A percentile compares a stretch with the other conserved stretches of the same genome.
Evolutionary conservation across 2,329 filamentous ascomycete species (phyloP).

Genomic region (Fusarium sp.): DNA sequence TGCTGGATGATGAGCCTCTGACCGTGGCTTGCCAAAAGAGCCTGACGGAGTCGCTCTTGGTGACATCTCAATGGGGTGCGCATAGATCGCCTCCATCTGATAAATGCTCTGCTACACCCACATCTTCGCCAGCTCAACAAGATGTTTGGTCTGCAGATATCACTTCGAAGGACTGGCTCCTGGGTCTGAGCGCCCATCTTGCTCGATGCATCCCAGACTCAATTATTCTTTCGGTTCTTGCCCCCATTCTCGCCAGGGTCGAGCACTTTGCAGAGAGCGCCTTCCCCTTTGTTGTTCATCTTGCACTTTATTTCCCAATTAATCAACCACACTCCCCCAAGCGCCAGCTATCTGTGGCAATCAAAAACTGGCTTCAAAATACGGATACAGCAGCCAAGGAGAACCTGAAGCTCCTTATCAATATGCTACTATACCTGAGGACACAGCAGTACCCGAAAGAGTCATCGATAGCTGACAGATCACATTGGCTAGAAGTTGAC

Average conservation of each 20-base stretch:
- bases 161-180: slow-evolving; percentile 67
- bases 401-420: slow-evolving; percentile 78
- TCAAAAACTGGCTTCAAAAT: slow-evolving; percentile 70
- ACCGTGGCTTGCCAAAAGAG: slow-evolving; percentile 62
- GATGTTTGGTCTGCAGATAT: slow-evolving; percentile 53
- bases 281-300: slow-evolving; percentile 86
- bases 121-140: slow-evolving; percentile 26
- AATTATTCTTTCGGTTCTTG: slow-evolving; percentile 75
- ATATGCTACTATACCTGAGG: slow-evolving; percentile 86
- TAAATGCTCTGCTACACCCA: slow-evolving; percentile 12
- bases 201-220: slow-evolving; percentile 69
- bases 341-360: slow-evolving; percentile 71
- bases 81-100: slow-evolving; percentile 69
- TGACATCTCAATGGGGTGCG: slow-evolving; percentile 67
- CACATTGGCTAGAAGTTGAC: slow-evolving; percentile 88
- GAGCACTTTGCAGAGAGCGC: slow-evolving; percentile 76
- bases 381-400: slow-evolving; percentile 58
- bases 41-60: slow-evolving; percentile 62
- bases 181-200: slow-evolving; percentile 69
- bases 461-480: slow-evolving; percentile 79
- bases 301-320: slow-evolving; percentile 78
- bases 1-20: slow-evolving; percentile 60
- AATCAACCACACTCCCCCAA: slow-evolving; percentile 70
- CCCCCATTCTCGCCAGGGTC: slow-evolving; percentile 72
- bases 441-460: slow-evolving; percentile 82